Percentiles rank a stretch among this genome's conserved stretches.
Conservation (phyloP, 345 rosid genomes). For the Cardiospermum halicacabum region DNA sequence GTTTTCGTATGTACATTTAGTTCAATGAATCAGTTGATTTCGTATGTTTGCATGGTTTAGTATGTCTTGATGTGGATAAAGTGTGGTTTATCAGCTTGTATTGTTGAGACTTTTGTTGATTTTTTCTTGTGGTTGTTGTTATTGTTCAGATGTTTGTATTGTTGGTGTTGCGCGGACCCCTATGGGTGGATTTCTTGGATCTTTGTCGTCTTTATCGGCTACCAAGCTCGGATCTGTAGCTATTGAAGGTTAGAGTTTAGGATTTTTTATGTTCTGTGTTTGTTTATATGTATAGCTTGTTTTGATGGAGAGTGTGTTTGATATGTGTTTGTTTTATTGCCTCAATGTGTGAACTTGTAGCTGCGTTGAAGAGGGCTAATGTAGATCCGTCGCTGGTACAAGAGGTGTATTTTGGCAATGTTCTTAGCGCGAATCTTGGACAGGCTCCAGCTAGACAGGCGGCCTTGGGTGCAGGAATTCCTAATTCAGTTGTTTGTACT, state of each 20-base stretch:
- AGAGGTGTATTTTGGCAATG: constrained; percentile 95
- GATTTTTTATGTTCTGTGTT: background rate
- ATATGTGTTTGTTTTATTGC: constrained; percentile 13
- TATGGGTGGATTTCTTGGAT: constrained; percentile 91
- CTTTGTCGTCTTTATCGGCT: constrained; percentile 74
- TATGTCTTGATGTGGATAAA: no score
- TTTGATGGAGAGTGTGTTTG: background rate
- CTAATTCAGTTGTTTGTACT: constrained; percentile 81
- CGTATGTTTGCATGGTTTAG: background rate
- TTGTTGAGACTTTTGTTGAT: background rate
- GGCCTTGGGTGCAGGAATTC: constrained; percentile 89
- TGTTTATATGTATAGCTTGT: background rate
- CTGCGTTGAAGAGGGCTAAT: constrained; percentile 86
- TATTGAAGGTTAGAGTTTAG: constrained; percentile 52
- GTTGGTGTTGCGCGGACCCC: constrained; percentile 99
- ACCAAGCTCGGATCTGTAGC: constrained; percentile 93
- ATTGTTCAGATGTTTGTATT: constrained; percentile 74
- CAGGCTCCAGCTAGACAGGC: constrained; percentile 99
- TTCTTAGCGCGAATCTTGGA: constrained; percentile 93
- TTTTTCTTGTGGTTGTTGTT: constrained; percentile 14
- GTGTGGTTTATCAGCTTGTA: no score
- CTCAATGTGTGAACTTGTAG: constrained; percentile 32
- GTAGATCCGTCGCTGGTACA: constrained; percentile 83
- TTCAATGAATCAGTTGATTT: constrained; percentile 5
- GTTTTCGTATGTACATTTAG: background rate